phyloP scores from a whole-genome alignment of 192 early-diverging fungal species.

The Linnemannia exigua region DNA sequence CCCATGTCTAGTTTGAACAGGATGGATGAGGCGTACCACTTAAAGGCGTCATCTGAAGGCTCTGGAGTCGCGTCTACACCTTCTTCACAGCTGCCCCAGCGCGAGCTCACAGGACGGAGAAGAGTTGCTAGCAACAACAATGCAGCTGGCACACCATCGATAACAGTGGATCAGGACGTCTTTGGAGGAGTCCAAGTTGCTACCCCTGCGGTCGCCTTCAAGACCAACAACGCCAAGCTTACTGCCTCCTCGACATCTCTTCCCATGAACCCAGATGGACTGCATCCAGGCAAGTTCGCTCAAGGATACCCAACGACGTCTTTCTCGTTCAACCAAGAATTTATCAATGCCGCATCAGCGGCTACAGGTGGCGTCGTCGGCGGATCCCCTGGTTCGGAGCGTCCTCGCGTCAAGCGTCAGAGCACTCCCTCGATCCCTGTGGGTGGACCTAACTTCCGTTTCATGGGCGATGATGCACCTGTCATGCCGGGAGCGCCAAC shows the following conservation, averaged over 20 bases:
- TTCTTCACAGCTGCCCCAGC: conserved; percentile 10
- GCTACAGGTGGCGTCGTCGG: conserved; percentile 18
- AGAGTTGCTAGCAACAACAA: conserved; percentile 35
- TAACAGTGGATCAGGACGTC: not conserved
- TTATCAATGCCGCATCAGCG: conserved; percentile 14
- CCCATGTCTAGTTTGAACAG: conserved; percentile 37
- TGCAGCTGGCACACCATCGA: not conserved
- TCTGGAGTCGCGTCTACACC: not conserved
- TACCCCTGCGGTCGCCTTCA: conserved; percentile 8
- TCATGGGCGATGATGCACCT: conserved; percentile 43
- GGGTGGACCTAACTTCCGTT: conserved; percentile 49
- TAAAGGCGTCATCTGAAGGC: conserved; percentile 21
- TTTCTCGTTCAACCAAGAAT: conserved; percentile 56
- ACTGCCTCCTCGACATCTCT: conserved; percentile 17
- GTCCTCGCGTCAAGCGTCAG: conserved; percentile 40
- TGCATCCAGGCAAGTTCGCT: conserved; percentile 32
- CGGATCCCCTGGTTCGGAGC: not conserved
- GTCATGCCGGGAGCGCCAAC: conserved; percentile 11
- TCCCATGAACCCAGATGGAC: not conserved
- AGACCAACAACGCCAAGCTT: conserved; percentile 7
- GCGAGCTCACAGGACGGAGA: conserved; percentile 43
- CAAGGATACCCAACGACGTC: conserved; percentile 54
- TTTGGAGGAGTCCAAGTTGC: conserved; percentile 15
- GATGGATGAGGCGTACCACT: conserved; percentile 38
- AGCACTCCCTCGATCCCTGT: conserved; percentile 51